Percentiles rank a stretch among this genome's conserved stretches.
phyloP scores from a whole-genome alignment of 2,329 filamentous ascomycete genomes.

The Nigrospora sphaerica region DNA sequence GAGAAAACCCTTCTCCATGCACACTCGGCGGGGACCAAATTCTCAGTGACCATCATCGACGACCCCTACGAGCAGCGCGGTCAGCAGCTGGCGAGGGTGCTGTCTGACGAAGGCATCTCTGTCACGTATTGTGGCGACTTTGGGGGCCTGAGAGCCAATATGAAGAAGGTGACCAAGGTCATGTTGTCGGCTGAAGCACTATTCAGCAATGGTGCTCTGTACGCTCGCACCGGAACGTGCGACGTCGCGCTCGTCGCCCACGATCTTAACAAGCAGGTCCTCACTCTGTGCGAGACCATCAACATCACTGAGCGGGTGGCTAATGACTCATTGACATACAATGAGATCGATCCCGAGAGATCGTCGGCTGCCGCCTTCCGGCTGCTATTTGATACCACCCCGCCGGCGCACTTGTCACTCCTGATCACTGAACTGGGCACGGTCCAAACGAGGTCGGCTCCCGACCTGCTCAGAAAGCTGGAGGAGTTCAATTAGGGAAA shows the following conservation, averaged over 20 bases:
- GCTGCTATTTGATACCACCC: conserved; percentile 88
- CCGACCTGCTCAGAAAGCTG: conserved; percentile 50
- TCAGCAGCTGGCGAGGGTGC: conserved; percentile 56
- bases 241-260: conserved; percentile 79
- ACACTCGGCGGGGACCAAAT: conserved; percentile 60
- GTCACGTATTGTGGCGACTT: conserved; percentile 76
- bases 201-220: conserved; percentile 89
- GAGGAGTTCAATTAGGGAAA: conserved; percentile 42
- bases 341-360: conserved; percentile 78
- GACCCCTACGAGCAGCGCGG: conserved; percentile 48
- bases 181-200: conserved; percentile 88
- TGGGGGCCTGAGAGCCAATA: conserved; percentile 66
- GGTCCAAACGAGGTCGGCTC: conserved; percentile 78
- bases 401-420: conserved; percentile 77
- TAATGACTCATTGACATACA: conserved; percentile 86
- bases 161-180: conserved; percentile 61
- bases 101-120: conserved; percentile 61
- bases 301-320: conserved; percentile 86
- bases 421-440: conserved; percentile 89
- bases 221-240: conserved; percentile 80
- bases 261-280: conserved; percentile 68
- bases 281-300: conserved; percentile 88
- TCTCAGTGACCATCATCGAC: conserved; percentile 82
- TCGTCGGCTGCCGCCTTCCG: conserved; percentile 48
- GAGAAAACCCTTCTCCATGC: conserved; percentile 75